Evolutionary conservation across 495 filamentous ascomycete species (phyloP).

Genomic region (Penicillium longicatenatum): DNA sequence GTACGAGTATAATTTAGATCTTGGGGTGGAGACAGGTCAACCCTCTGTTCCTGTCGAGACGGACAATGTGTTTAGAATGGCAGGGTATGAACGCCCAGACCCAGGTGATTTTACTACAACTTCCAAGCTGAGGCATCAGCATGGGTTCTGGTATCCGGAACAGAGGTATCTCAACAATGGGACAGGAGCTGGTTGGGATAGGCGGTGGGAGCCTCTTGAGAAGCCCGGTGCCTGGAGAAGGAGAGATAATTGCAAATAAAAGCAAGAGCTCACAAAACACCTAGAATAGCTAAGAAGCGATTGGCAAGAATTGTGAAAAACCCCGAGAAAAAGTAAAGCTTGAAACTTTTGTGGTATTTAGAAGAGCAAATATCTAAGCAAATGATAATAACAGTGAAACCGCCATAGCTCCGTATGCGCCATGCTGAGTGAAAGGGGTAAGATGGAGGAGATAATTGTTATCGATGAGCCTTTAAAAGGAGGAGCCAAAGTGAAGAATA

Average conservation of each 20-base stretch:
- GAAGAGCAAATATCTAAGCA: slow-evolving; percentile 18
- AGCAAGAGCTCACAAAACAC: background rate
- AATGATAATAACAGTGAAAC: slow-evolving; percentile 15
- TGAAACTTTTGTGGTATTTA: slow-evolving; percentile 27
- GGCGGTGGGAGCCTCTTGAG: slow-evolving; percentile 37
- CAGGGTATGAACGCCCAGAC: slow-evolving; percentile 46
- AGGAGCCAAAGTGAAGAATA: background rate
- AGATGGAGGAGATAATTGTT: background rate
- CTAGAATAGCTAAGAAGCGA: background rate
- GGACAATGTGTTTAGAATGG: slow-evolving; percentile 29
- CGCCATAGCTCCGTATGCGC: slow-evolving; percentile 32
- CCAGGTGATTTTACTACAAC: slow-evolving; percentile 32
- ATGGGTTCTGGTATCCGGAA: slow-evolving; percentile 25
- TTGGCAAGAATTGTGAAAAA: background rate
- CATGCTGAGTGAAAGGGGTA: slow-evolving; percentile 27
- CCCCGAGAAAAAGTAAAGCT: background rate
- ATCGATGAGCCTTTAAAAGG: background rate
- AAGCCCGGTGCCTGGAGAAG: slow-evolving; percentile 41
- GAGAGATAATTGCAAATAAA: slow-evolving; percentile 9
- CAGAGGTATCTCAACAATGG: slow-evolving; percentile 22
- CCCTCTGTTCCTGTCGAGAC: slow-evolving; percentile 3
- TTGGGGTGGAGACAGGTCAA: slow-evolving; percentile 10
- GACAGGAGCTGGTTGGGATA: slow-evolving; percentile 39
- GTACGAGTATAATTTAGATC: slow-evolving; percentile 36
- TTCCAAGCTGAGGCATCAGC: slow-evolving; percentile 40